Conservation (phyloP, 257 asterid genomes). For the Verbena officinalis region DNA sequence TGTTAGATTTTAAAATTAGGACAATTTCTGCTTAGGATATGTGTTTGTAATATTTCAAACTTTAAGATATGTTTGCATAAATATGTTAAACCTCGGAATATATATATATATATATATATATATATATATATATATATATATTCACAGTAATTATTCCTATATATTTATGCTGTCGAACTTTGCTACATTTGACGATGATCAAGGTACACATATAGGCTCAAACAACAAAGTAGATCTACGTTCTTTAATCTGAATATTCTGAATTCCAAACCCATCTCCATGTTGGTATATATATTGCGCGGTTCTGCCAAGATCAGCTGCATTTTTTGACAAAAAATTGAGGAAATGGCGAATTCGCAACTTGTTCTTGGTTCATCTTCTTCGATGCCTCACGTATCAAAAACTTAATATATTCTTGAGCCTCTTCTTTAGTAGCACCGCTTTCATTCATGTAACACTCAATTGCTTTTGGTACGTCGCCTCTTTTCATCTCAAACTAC, state of each 20-base stretch:
- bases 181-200: too few species aligned
- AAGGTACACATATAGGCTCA: too few species aligned
- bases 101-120: too few species aligned
- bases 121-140: too few species aligned
- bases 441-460: constrained; percentile 59
- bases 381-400: constrained; percentile 40
- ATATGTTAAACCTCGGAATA: too few species aligned
- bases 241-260: constrained; percentile 19
- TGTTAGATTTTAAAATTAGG: too few species aligned
- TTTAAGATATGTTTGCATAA: too few species aligned
- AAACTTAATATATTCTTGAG: constrained; percentile 7
- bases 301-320: constrained; percentile 49
- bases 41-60: too few species aligned
- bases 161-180: too few species aligned
- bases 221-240: constrained; percentile 37
- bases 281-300: constrained; percentile 52
- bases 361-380: constrained; percentile 34
- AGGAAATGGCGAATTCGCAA: constrained; percentile 24
- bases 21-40: too few species aligned
- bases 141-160: too few species aligned
- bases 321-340: constrained; percentile 27
- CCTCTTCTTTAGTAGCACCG: constrained; percentile 34
- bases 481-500: constrained; percentile 41
- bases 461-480: constrained; percentile 39
- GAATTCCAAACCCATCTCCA: constrained; percentile 62